Evolutionary conservation across 441 rosid species (phyloP), one percentile per base, ranked within the genome.

Genomic region (Sinapis alba): DNA sequence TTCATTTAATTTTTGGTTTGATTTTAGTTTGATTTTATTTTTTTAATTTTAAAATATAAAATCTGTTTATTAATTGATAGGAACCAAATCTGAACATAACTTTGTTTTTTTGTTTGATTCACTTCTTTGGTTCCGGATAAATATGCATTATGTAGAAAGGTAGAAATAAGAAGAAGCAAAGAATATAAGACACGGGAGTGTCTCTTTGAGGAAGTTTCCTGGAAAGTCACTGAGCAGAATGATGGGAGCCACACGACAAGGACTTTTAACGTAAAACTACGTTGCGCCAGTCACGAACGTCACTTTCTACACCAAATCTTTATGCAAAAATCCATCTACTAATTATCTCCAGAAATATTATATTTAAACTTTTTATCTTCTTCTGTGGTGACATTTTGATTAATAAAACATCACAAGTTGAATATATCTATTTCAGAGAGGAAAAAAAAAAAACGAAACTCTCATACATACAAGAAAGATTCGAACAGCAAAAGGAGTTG

Each of bases 201-300:
- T 58, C 27, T 19, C 64, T 16, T 16, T 3, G 2, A 53, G 73
- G 80, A 66, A 78, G 61, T 21, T 78, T 78, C 81, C 69, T 1
- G 74, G 81, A 78, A 78, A 56, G 58, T 78, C 68, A 66, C 41
- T 34, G 19, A 76, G 75, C 11, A 13, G 18, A 26, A 54, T 61
- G 41, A 26, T 51, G 30, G 68, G 79, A 76, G 59, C 79, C 75
- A 62, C 15, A 63, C 66, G 79, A 69, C 0, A 27, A 50, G n/a
- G 63, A 27, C 28, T 54, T 41, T 43, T 19, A 41, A 10, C 16
- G 47, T 16, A 70, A 65, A 76, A 59, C 69, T 71, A 77, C 80
- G 63, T 47, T 67, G 66, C 21, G 7, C 24, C 65, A 53, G 18
- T 60, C 73, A 62, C 59, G 5, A 36, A 76, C 65, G 70, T 76